Evolutionary conservation across 2,329 filamentous ascomycete species (phyloP).

Genomic region (Verticillium isaacii): DNA sequence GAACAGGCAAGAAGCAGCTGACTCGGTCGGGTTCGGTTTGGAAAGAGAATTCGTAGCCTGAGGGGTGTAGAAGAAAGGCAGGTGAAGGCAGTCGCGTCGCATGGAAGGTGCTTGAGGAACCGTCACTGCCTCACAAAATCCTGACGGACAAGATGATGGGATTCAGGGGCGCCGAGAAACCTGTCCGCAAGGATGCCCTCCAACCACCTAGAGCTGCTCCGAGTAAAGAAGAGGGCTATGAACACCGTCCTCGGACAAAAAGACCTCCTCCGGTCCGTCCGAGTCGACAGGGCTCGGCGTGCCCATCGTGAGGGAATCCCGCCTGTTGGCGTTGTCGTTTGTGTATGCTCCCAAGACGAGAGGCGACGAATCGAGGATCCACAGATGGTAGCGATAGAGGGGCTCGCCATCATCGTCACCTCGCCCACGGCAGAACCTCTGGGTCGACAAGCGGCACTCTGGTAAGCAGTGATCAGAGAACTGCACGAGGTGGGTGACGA

Average conservation of each 20-base stretch:
- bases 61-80: neutral
- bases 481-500: neutral
- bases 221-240: neutral
- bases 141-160: no score
- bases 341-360: neutral
- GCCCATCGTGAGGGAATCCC: neutral
- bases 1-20: no score
- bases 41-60: neutral
- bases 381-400: slow-evolving; percentile 4
- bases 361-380: slow-evolving; percentile 4
- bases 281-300: neutral
- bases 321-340: neutral
- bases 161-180: no score
- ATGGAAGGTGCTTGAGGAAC: neutral
- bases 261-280: neutral
- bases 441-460: neutral
- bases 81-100: neutral
- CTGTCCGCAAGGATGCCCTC: no score
- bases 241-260: neutral
- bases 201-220: neutral
- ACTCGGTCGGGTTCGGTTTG: no score
- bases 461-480: neutral
- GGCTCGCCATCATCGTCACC: neutral
- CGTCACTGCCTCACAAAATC: neutral
- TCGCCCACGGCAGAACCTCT: neutral